These are phyloP conservation scores for Heliamphora exappendiculata DNA, from an alignment of 148 eudicot species.

Conservation along the genomic window DNA sequence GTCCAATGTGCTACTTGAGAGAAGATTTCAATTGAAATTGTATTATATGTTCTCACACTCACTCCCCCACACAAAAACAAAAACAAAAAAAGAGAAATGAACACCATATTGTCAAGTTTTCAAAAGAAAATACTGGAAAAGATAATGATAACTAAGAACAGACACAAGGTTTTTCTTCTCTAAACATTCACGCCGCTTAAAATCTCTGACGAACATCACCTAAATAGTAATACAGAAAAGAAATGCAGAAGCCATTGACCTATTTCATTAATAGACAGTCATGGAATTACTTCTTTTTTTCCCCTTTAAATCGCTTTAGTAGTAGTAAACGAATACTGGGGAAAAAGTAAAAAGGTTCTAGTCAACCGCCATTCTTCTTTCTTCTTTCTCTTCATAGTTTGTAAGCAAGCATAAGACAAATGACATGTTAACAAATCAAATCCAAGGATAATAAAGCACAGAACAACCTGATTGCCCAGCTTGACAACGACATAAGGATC, in stretches of 20 bases:
- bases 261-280: neutral
- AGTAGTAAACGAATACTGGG: no score
- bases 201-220: neutral
- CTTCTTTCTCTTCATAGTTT: neutral
- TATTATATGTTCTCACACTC: neutral
- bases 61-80: no score
- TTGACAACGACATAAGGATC: conserved; percentile 72
- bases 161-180: neutral
- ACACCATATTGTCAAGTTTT: neutral
- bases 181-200: neutral
- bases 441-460: conserved; percentile 3
- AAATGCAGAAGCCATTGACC: neutral
- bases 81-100: neutral
- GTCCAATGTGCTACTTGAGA: neutral
- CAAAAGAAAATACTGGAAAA: neutral
- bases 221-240: neutral
- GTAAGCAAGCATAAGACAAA: neutral
- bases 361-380: neutral
- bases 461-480: conserved; percentile 53
- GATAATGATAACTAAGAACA: neutral
- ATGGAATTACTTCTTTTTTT: neutral
- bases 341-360: neutral
- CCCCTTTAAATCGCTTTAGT: neutral
- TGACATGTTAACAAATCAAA: neutral
- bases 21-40: neutral